Conservation (phyloP, 2,329 filamentous ascomycete species). For the Sarocladiaceae sp. region DNA sequence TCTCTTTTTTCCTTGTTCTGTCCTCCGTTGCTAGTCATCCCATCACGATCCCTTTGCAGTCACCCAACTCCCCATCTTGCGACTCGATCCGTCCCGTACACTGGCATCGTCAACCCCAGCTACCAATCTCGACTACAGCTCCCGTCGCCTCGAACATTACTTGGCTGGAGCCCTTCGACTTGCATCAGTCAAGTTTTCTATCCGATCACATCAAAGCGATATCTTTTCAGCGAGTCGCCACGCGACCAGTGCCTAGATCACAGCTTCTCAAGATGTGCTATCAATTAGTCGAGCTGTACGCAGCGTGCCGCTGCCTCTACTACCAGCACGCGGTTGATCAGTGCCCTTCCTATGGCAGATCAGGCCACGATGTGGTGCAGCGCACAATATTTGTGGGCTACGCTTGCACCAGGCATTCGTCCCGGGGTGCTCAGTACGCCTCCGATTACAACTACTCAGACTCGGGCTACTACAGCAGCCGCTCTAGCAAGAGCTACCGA, state of each 20-base stretch:
- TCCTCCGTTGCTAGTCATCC: background rate
- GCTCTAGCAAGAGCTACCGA: slow-evolving; percentile 40
- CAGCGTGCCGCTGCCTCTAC: slow-evolving; percentile 82
- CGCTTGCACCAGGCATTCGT: slow-evolving; percentile 55
- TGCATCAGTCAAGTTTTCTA: too few species aligned
- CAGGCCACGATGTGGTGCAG: slow-evolving; percentile 65
- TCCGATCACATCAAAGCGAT: background rate
- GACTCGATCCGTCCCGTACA: too few species aligned
- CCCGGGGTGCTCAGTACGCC: slow-evolving; percentile 31
- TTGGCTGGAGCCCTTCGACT: too few species aligned
- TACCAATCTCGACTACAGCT: too few species aligned
- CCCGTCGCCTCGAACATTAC: too few species aligned
- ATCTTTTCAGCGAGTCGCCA: background rate
- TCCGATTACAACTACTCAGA: slow-evolving; percentile 42
- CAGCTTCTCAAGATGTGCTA: slow-evolving; percentile 92
- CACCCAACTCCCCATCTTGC: background rate
- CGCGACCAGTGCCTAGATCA: too few species aligned
- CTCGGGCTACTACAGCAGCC: slow-evolving; percentile 47
- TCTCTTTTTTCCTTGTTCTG: background rate
- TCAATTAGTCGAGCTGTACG: slow-evolving; percentile 78
- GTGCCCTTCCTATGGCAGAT: slow-evolving; percentile 67
- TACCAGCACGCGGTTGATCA: slow-evolving; percentile 82
- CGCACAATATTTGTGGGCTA: slow-evolving; percentile 80
- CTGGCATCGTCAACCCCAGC: too few species aligned
- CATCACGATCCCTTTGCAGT: background rate